Conservation (phyloP, 164 flowering plant species). For the Vitis rupestris region DNA sequence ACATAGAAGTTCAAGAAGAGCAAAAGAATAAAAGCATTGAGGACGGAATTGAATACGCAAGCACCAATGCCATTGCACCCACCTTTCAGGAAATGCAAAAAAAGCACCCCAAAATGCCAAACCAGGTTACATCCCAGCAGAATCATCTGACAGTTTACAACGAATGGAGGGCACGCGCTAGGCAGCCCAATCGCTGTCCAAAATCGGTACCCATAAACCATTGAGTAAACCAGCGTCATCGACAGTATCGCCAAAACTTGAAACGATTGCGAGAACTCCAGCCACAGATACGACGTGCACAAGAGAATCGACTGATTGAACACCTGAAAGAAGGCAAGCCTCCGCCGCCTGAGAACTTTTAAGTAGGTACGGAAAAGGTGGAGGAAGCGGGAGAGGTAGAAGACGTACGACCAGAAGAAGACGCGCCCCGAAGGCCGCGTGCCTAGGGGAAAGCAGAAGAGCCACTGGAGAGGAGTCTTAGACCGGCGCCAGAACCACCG, state of each 20-base stretch:
- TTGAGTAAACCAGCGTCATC: conserved; percentile 45
- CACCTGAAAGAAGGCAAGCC: conserved; percentile 45
- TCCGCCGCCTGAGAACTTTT: conserved; percentile 48
- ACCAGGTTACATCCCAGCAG: conserved; percentile 57
- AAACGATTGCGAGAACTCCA: conserved; percentile 88
- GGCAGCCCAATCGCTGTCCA: conserved; percentile 71
- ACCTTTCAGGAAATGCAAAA: conserved; percentile 66
- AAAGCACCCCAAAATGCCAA: conserved; percentile 73
- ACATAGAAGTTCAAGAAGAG: conserved; percentile 30
- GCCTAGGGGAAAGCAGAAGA: conserved; percentile 85
- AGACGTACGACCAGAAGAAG: conserved; percentile 88
- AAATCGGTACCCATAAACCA: conserved; percentile 75
- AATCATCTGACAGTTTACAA: conserved; percentile 57
- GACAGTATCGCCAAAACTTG: conserved; percentile 71
- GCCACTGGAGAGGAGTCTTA: conserved; percentile 76
- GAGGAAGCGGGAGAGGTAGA: conserved; percentile 75
- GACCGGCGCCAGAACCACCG: conserved; percentile 78
- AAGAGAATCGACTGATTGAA: conserved; percentile 54
- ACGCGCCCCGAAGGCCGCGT: conserved; percentile 84
- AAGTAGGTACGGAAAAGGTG: conserved; percentile 56
- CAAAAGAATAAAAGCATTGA: conserved; percentile 27
- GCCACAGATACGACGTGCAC: conserved; percentile 73
- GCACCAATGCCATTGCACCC: conserved; percentile 93
- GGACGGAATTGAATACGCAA: conserved; percentile 48
- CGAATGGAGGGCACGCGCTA: conserved; percentile 57